phyloP scores from a whole-genome alignment of 768 basidiomycete species.

The Suillus tomentosus region DNA sequence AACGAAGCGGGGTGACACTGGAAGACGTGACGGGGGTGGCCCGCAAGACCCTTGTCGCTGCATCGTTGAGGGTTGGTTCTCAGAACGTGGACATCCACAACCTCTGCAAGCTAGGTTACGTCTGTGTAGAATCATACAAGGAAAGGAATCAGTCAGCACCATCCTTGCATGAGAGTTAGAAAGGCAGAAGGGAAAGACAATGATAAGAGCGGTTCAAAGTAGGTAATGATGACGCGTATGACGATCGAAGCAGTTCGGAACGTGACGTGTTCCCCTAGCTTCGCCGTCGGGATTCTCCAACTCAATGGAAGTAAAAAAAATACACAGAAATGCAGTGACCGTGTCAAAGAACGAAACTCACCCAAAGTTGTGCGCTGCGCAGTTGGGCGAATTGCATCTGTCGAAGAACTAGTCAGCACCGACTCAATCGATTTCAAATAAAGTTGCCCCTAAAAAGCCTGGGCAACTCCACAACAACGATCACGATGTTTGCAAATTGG shows the following conservation, averaged over 20 bases:
- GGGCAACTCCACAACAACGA: constrained; percentile 11
- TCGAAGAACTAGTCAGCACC: constrained; percentile 19
- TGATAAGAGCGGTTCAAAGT: constrained; percentile 33
- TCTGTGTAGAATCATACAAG: constrained; percentile 56
- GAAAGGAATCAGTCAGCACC: constrained; percentile 51
- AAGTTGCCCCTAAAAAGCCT: constrained; percentile 17
- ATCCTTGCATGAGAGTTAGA: constrained; percentile 18
- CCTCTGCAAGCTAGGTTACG: constrained; percentile 79
- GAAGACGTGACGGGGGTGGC: constrained; percentile 24
- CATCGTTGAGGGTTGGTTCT: constrained; percentile 32
- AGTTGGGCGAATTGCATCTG: constrained; percentile 68
- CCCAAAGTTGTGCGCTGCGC: constrained; percentile 87
- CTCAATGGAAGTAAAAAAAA: background rate
- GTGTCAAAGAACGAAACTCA: constrained; percentile 41
- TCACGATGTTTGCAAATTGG: constrained; percentile 4
- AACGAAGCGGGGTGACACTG: constrained; percentile 30
- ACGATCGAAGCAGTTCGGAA: constrained; percentile 5
- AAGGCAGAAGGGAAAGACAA: constrained; percentile 16
- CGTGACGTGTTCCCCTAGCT: background rate
- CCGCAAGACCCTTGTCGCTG: constrained; percentile 31
- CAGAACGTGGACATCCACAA: constrained; percentile 65
- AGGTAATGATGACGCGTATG: constrained; percentile 20
- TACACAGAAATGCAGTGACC: background rate
- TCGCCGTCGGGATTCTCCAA: background rate
- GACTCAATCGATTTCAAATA: constrained; percentile 22